Evolutionary conservation across 148 eudicot genomes (phyloP).

Genomic region (Tetragonia tetragonoides): DNA sequence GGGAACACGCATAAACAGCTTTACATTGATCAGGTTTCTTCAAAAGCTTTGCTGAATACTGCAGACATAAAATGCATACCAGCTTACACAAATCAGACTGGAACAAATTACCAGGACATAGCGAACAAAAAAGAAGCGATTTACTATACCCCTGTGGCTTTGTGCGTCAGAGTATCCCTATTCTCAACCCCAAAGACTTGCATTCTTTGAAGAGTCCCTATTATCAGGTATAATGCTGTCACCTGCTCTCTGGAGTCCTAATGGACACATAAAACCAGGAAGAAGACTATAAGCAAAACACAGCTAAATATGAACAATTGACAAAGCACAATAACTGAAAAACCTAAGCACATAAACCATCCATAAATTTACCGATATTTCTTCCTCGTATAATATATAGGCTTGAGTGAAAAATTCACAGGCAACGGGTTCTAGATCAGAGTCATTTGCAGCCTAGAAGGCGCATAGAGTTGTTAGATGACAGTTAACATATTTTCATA

Average conservation of each 20-base stretch:
- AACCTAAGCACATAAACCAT: background rate
- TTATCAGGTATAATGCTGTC: slow-evolving; percentile 79
- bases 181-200: slow-evolving; percentile 93
- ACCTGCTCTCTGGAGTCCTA: slow-evolving; percentile 97
- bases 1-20: slow-evolving; percentile 96
- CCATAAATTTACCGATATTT: slow-evolving; percentile 64
- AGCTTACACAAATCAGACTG: background rate
- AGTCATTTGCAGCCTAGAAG: slow-evolving; percentile 85
- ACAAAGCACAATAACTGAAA: background rate
- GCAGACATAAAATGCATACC: slow-evolving; percentile 16
- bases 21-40: slow-evolving; percentile 98
- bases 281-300: slow-evolving; percentile 20
- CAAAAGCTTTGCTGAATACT: slow-evolving; percentile 99
- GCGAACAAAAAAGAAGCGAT: slow-evolving; percentile 5
- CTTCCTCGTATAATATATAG: slow-evolving; percentile 94
- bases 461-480: slow-evolving; percentile 14
- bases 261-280: slow-evolving; percentile 17
- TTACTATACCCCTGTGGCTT: slow-evolving; percentile 93
- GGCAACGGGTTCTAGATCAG: slow-evolving; percentile 94
- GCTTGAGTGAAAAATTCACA: slow-evolving; percentile 99
- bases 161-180: slow-evolving; percentile 94
- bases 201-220: slow-evolving; percentile 95
- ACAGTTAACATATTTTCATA: background rate
- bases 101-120: slow-evolving; percentile 2
- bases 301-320: background rate